Percentiles rank a stretch among this genome's conserved stretches.
Conservation (phyloP, 2,329 filamentous ascomycete species). For the Fusarium penzigii region DNA sequence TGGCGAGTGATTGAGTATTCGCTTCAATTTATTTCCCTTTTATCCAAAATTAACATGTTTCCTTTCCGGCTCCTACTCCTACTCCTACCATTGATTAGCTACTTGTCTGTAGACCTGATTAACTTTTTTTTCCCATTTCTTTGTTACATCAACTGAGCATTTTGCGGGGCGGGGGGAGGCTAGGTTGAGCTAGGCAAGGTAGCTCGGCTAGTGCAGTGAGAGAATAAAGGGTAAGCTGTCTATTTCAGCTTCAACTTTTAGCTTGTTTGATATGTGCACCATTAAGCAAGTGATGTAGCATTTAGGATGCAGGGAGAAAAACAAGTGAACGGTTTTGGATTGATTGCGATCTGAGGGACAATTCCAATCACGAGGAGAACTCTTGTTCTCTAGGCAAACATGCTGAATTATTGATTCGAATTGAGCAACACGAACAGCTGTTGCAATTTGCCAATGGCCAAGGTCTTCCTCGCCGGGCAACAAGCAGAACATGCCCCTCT, state of each 20-base stretch:
- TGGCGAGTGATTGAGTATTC: no score
- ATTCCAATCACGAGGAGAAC: constrained; percentile 3
- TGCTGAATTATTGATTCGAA: not conserved
- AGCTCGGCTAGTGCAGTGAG: not conserved
- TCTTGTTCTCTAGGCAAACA: not conserved
- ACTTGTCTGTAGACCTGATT: no score
- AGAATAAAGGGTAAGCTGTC: not conserved
- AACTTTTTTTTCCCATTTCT: no score
- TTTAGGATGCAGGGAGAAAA: not conserved
- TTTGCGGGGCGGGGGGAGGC: no score
- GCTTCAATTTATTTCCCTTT: no score
- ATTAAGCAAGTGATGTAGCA: not conserved
- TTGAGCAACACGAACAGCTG: not conserved
- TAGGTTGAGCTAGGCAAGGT: no score
- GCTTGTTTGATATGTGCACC: not conserved
- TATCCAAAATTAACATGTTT: no score
- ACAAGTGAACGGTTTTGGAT: not conserved
- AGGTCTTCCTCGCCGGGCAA: constrained; percentile 1
- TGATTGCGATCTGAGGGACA: not conserved
- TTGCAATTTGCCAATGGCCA: no score
- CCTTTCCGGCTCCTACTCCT: no score
- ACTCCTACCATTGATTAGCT: no score
- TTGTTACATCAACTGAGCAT: no score
- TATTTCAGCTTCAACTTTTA: not conserved
- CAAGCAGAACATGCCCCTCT: constrained; percentile 21